Evolutionary conservation across 345 rosid genomes (phyloP).

Genomic region (Citrus reticulata): DNA sequence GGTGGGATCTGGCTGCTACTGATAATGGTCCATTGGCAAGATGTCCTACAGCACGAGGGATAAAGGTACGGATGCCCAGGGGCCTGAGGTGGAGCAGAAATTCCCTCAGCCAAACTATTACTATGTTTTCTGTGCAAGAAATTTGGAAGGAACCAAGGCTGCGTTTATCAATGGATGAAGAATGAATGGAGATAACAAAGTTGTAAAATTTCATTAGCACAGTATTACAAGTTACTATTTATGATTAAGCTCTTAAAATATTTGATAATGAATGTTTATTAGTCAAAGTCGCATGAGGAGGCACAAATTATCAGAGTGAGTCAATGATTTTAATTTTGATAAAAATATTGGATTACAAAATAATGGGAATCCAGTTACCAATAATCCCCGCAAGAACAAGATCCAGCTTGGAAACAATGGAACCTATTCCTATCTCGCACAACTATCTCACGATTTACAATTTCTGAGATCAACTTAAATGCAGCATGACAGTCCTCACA

Average conservation of each 20-base stretch:
- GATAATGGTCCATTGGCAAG: constrained; percentile 46
- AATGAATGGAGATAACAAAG: background rate
- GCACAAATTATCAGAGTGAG: background rate
- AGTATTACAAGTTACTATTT: background rate
- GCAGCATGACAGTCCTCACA: constrained; percentile 52
- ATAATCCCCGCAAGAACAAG: constrained; percentile 51
- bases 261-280: background rate
- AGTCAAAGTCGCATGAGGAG: background rate
- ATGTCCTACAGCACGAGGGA: constrained; percentile 41
- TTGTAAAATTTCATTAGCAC: background rate
- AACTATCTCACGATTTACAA: constrained; percentile 37
- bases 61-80: constrained; percentile 40
- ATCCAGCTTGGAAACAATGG: constrained; percentile 50
- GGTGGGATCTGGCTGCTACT: constrained; percentile 45
- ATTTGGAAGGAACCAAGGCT: too few relatives aligned
- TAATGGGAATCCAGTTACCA: constrained; percentile 27
- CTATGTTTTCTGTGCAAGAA: too few relatives aligned
- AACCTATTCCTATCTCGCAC: constrained; percentile 54
- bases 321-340: background rate
- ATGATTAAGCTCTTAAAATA: background rate
- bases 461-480: constrained; percentile 39
- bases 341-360: background rate
- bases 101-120: background rate
- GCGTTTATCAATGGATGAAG: background rate
- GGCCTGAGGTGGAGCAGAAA: background rate